These are phyloP conservation scores for Plasmodium reichenowi DNA, from an alignment of 169 alveolate species.

Conservation along the genomic window DNA sequence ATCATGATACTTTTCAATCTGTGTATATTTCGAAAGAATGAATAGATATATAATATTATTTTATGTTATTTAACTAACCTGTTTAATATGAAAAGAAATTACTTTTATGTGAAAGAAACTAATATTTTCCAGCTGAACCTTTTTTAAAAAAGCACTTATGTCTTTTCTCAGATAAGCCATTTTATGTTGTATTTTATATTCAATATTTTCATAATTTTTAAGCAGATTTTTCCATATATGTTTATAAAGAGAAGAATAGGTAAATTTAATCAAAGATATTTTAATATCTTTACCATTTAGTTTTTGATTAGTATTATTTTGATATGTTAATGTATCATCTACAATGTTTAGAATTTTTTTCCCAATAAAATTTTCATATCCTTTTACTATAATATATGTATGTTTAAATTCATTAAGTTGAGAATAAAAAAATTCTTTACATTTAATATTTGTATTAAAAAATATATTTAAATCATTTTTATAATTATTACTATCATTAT, in stretches of 20 bases:
- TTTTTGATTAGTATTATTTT: conserved; percentile 31
- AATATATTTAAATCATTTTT: conserved; percentile 40
- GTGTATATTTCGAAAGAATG: background rate
- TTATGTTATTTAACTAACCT: conserved; percentile 37
- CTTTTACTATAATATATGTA: conserved; percentile 65
- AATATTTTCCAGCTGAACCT: conserved; percentile 18
- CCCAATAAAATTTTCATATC: conserved; percentile 71
- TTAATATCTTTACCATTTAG: conserved; percentile 23
- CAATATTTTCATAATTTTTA: conserved; percentile 67
- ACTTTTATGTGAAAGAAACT: conserved; percentile 57
- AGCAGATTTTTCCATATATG: conserved; percentile 67
- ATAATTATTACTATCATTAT: conserved; percentile 9
- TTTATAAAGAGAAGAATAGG: conserved; percentile 38
- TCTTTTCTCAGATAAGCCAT: conserved; percentile 50
- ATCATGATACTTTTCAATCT: conserved; percentile 66
- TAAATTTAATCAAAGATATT: conserved; percentile 39
- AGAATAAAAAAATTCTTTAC: conserved; percentile 30
- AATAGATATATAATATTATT: background rate
- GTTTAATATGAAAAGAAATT: conserved; percentile 36
- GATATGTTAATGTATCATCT: conserved; percentile 54
- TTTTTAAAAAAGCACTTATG: conserved; percentile 38
- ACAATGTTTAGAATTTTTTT: conserved; percentile 69
- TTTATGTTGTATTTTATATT: conserved; percentile 51
- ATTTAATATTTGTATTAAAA: conserved; percentile 30
- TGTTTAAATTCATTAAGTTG: conserved; percentile 31